Evolutionary conservation across 148 eudicot species (phyloP), one percentile per base, ranked within the genome.

Genomic region (Limonium bicolor): DNA sequence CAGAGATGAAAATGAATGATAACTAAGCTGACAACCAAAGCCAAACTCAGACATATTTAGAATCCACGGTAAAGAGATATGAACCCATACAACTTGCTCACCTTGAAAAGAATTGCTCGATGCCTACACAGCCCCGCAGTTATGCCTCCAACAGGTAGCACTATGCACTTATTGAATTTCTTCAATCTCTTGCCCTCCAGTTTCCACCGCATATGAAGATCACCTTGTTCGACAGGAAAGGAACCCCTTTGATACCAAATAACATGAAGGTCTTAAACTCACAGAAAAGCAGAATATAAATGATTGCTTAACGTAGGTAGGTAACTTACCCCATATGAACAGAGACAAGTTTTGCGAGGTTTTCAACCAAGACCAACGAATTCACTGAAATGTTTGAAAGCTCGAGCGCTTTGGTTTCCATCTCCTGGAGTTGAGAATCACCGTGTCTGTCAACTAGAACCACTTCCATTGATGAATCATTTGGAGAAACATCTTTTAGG

Each of bases 21-120:
- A n/a, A n/a, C n/a, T n/a, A n/a, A n/a, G n/a, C n/a, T n/a, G n/a
- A n/a, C n/a, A n/a, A n/a, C n/a, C n/a, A n/a, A n/a, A n/a, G n/a
- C n/a, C n/a, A n/a, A n/a, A n/a, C n/a, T n/a, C n/a, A n/a, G n/a
- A n/a, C n/a, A n/a, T n/a, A n/a, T n/a, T n/a, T n/a, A n/a, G n/a
- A n/a, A n/a, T n/a, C n/a, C n/a, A n/a, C n/a, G n/a, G n/a, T n/a
- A n/a, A n/a, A n/a, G n/a, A n/a, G n/a, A n/a, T n/a, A n/a, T n/a
- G n/a, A n/a, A n/a, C n/a, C n/a, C n/a, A n/a, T n/a, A n/a, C n/a
- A n/a, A n/a, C n/a, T n/a, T n/a, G 39, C 36, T 58, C 45, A 90
- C 97, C 86, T 90, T 90, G 59, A 90, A 90, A 51, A 90, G 85
- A 61, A 90, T 68, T 22, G 97, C 84, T 5, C 97, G 86, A 43